Evolutionary conservation across 2,329 filamentous ascomycete genomes (phyloP), one percentile per base, ranked within the genome.

Genomic region (Fusarium cicatricum): DNA sequence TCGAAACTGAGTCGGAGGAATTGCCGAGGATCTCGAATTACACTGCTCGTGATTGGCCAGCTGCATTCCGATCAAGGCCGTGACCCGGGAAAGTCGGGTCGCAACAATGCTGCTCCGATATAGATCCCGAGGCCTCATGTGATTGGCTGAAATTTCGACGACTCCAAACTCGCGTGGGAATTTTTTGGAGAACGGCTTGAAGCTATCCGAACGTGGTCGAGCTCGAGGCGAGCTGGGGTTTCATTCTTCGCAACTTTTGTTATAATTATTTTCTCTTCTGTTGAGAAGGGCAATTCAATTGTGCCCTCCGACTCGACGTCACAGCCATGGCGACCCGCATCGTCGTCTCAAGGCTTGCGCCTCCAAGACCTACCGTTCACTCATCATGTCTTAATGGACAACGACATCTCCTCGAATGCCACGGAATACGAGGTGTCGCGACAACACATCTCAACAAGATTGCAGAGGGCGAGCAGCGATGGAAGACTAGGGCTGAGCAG

Each of bases 11-110:
- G 62, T 59, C 58, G 63, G 58, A 62, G 49, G 55, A 51, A 80
- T 82, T 82, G 78, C 81, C 81, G 80, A 83, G 80, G 78, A 77
- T 76, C 72, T 74, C 61, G 72, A 79, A 82, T 77, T 79, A 72
- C 66, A 62, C 69, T 64, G 56, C 63, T 55, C 65, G 52, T 78
- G 72, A 82, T 83, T 83, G 80, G 80, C 55, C 69, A 58, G 33
- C 11, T 29, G 29, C 47, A 45, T 69, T 62, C 67, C 70, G 64
- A 58, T 48, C 50, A 62, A 64, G 60, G 58, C 68, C 66, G 67
- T 63, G 59, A 32, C 5, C 64, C 67, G 66, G 64, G 50, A 58
- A 28, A 39, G 40, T 33, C 62, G 64, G 55, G 42, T 21, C 61
- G 72, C 65, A 73, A 72, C 47, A 73, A 71, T 45, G 33, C 62